Percentiles rank a stretch among this genome's conserved stretches.
These are phyloP conservation scores for Serendipita sp. DNA, from an alignment of 768 basidiomycete genomes.

Conservation along the genomic window DNA sequence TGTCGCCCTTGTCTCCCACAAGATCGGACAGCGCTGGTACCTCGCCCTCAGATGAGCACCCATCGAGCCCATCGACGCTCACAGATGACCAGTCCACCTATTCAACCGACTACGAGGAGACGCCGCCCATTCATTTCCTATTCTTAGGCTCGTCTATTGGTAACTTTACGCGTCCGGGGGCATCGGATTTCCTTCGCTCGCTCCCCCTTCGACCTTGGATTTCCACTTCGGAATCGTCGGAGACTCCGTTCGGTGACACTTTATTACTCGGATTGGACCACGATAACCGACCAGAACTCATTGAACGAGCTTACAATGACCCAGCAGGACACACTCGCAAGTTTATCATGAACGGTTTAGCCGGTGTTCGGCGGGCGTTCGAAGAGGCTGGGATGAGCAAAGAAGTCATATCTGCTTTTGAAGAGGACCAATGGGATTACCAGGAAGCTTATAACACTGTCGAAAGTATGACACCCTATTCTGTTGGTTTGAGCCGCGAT, in stretches of 20 bases:
- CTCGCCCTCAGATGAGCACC: background rate
- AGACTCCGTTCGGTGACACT: conserved; percentile 49
- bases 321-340: conserved; percentile 46
- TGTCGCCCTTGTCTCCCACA: background rate
- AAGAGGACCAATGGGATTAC: conserved; percentile 61
- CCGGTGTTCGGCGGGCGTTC: conserved; percentile 46
- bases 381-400: conserved; percentile 36
- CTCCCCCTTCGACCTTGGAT: conserved; percentile 51
- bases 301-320: conserved; percentile 83
- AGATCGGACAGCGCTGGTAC: background rate
- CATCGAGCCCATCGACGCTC: background rate
- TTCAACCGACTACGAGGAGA: background rate
- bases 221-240: background rate
- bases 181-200: conserved; percentile 53
- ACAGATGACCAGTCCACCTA: background rate
- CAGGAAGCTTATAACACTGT: conserved; percentile 40
- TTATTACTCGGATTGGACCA: conserved; percentile 86
- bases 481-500: background rate
- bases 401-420: conserved; percentile 22
- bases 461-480: conserved; percentile 22
- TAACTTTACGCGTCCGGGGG: conserved; percentile 63
- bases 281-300: conserved; percentile 45
- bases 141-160: conserved; percentile 88
- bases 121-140: conserved; percentile 54
- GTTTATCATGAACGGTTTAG: conserved; percentile 81